Evolutionary conservation across 495 filamentous ascomycete species (phyloP).

Genomic region (Trichoderma orchidacearum): DNA sequence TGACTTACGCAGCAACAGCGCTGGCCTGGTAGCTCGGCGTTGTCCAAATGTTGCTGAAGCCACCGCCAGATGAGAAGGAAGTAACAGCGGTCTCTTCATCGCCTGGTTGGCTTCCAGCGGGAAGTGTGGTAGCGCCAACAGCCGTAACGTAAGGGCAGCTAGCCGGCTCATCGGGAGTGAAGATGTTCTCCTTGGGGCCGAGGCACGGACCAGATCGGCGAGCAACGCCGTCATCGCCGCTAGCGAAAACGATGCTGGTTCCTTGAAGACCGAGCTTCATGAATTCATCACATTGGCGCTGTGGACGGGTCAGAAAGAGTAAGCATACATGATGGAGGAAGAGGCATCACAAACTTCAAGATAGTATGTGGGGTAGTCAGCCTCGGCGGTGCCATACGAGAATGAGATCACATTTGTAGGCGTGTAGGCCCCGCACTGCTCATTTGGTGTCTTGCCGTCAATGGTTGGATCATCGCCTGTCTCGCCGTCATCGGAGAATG

Average conservation of each 20-base stretch:
- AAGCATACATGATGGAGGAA: conserved; percentile 6
- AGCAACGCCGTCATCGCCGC: conserved; percentile 45
- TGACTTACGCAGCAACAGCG: not conserved
- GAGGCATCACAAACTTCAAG: not conserved
- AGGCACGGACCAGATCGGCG: not conserved
- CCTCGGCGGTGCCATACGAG: conserved; percentile 16
- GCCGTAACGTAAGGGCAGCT: conserved; percentile 62
- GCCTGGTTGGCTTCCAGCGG: not conserved
- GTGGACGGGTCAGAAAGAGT: conserved; percentile 2
- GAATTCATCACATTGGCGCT: conserved; percentile 20
- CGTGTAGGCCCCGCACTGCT: conserved; percentile 38
- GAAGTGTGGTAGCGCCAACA: conserved; percentile 46
- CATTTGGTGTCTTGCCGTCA: conserved; percentile 38
- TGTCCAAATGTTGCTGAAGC: not conserved
- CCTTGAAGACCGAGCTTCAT: conserved; percentile 53
- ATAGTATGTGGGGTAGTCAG: not conserved
- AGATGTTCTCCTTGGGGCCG: conserved; percentile 47
- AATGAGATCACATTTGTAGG: conserved; percentile 20
- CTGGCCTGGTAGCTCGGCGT: not conserved
- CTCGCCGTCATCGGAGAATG: conserved; percentile 24
- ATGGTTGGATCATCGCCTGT: conserved; percentile 24
- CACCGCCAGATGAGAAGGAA: not conserved
- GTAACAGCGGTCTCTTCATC: not conserved
- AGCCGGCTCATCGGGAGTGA: conserved; percentile 58
- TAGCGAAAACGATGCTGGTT: conserved; percentile 40